Evolutionary conservation across 257 asterid species (phyloP), one percentile per base, ranked within the genome.

Genomic region (Ajuga chamaepitys): DNA sequence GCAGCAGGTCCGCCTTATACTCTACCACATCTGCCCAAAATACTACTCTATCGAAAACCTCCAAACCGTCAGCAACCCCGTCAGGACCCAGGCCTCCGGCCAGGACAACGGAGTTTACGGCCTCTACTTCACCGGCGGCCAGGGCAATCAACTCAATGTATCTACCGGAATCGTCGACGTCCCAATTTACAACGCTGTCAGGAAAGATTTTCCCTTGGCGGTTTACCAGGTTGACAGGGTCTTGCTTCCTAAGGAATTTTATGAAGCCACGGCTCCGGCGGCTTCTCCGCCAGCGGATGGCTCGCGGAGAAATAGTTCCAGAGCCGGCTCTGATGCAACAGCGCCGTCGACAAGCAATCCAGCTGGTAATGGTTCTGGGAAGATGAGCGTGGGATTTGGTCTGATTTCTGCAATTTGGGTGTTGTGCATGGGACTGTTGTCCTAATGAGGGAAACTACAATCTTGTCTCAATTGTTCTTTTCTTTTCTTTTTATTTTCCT

Each of bases 61-160:
- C 35, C 72, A 46, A 11, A 70, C 95, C 3, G 91, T 86, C 32
- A 93, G 94, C 85, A 93, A 87, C 72, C 99, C 97, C n/a, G 97
- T 87, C 25, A 75, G 89, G 65, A 93, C 99, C 2, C 94, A 74
- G 70, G 91, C 99, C 7, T 60, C 75, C 53, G 97, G 95, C 2
- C 85, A 71, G 70, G 83, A 83, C 60, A 78, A 83, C 44, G 52
- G 66, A 0, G 67, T 62, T 5, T 93, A 75, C 76, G 89, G 87
- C 17, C 86, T 93, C 18, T 44, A 74, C 71, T 70, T 87, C 77
- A 57, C 79, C 51, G 84, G 83, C 7, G 62, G 62, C 8, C 66
- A 55, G 51, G 71, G 62, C 51, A 85, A 71, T 45, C 95, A 86
- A 58, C 67, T 89, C 62, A 89, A 87, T 34, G 87, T 93, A 2